These are phyloP conservation scores for Acacia confusa DNA, from an alignment of 306 rosid genomes.

Conservation along the genomic window DNA sequence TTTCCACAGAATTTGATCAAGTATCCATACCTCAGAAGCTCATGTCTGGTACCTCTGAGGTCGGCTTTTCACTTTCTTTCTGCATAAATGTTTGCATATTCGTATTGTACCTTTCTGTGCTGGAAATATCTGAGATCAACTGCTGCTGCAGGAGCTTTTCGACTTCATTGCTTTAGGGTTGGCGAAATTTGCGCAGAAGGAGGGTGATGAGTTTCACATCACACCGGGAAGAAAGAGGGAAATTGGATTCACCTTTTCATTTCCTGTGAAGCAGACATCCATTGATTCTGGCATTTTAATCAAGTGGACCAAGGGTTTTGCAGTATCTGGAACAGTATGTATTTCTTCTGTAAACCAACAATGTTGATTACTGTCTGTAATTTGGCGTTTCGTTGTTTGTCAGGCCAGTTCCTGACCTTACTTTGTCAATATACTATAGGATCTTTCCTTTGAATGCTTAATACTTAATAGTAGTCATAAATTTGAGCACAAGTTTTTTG, in stretches of 20 bases:
- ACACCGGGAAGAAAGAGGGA: constrained; percentile 63
- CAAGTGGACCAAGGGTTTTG: constrained; percentile 96
- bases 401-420: background rate
- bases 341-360: constrained; percentile 10
- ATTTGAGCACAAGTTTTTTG: background rate
- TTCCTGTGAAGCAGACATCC: constrained; percentile 88
- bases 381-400: background rate
- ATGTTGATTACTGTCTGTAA: background rate
- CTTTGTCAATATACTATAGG: background rate
- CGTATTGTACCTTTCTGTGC: background rate
- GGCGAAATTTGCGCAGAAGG: constrained; percentile 63
- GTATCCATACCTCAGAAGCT: constrained; percentile 74
- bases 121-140: background rate
- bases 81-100: background rate
- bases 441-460: background rate
- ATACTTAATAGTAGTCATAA: background rate
- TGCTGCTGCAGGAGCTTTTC: constrained; percentile 64
- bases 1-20: constrained; percentile 78
- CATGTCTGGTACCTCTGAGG: constrained; percentile 79
- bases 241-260: constrained; percentile 93
- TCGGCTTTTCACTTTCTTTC: background rate
- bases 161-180: constrained; percentile 84
- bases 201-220: constrained; percentile 57
- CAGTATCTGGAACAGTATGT: constrained; percentile 85
- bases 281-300: constrained; percentile 84